These are phyloP conservation scores for Nitzschia sp. DNA, from an alignment of 108 stramenopile genomes.

Conservation along the genomic window DNA sequence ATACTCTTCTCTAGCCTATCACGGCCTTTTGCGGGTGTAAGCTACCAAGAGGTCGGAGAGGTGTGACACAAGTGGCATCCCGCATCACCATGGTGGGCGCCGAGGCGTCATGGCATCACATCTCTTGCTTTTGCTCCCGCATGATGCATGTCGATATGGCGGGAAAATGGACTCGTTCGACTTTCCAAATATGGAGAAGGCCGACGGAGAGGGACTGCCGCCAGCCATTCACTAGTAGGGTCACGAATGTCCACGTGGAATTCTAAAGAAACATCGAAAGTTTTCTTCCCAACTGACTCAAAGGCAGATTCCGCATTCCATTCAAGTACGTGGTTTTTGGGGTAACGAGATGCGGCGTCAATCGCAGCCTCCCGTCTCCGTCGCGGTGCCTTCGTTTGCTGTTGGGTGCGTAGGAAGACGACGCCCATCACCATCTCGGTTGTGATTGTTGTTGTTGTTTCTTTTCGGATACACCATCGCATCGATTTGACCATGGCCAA, in stretches of 20 bases:
- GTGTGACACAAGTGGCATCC: background rate
- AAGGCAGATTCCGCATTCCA: background rate
- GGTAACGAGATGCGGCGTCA: background rate
- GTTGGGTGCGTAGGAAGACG: background rate
- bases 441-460: background rate
- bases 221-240: no score
- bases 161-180: no score
- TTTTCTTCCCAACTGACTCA: no score
- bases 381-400: background rate
- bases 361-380: background rate
- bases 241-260: background rate
- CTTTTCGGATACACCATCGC: background rate
- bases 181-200: no score
- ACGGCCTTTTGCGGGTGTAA: no score
- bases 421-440: background rate
- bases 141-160: background rate
- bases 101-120: background rate
- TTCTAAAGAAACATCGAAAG: no score
- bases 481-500: constrained; percentile 44
- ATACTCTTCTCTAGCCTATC: no score
- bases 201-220: no score
- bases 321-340: background rate
- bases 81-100: background rate
- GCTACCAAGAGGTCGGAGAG: no score
- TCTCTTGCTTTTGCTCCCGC: no score